Percentiles rank a stretch among this genome's conserved stretches.
These are phyloP conservation scores for Ophiorrhiza pumila DNA, from an alignment of 257 asterid genomes.

Conservation along the genomic window DNA sequence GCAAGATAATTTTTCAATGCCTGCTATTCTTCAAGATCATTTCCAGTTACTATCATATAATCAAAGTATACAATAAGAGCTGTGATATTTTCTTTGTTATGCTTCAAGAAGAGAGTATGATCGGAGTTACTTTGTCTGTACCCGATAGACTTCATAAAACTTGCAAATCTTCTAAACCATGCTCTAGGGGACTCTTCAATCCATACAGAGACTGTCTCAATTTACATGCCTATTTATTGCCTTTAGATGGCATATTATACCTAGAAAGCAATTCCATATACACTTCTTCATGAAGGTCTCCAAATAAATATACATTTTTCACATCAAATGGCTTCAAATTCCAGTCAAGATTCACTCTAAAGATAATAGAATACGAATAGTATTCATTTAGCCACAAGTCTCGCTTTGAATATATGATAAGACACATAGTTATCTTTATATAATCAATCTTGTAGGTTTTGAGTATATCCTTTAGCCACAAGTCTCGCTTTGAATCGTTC, in stretches of 20 bases:
- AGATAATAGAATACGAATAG: background rate
- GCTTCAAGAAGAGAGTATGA: background rate
- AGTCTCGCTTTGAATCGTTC: slow-evolving; percentile 5
- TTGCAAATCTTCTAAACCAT: background rate
- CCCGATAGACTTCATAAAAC: background rate
- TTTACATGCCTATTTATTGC: background rate
- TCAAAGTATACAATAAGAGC: background rate
- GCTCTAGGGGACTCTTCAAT: background rate
- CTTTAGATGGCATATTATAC: too few relatives aligned
- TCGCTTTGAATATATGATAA: too few relatives aligned
- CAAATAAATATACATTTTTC: too few relatives aligned
- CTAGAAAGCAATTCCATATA: too few relatives aligned
- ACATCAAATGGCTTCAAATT: background rate
- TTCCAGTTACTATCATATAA: background rate
- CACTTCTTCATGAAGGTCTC: too few relatives aligned
- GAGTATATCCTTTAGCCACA: slow-evolving; percentile 8
- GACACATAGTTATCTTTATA: background rate
- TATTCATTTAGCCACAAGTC: background rate
- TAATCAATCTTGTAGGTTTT: background rate
- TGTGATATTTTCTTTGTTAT: background rate
- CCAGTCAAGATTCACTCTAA: background rate
- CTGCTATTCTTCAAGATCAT: background rate
- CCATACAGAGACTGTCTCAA: background rate
- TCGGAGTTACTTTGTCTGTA: background rate
- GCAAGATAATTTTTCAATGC: background rate